These are phyloP conservation scores for Candida anglica DNA, from an alignment of 805 yeast genomes.

Conservation along the genomic window DNA sequence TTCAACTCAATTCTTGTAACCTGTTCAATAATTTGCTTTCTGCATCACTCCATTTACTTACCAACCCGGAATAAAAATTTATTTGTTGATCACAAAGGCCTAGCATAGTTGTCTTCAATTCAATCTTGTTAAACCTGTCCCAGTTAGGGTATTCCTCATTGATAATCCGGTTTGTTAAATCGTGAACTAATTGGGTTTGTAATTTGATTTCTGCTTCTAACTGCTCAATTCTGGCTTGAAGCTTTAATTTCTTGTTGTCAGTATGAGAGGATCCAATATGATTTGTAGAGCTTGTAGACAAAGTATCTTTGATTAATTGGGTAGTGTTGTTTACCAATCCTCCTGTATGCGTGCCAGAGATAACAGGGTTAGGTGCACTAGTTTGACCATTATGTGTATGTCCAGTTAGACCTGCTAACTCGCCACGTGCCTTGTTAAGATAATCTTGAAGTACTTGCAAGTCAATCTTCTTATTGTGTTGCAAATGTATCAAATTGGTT, in stretches of 20 bases:
- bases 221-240: constrained; percentile 38
- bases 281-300: constrained; percentile 44
- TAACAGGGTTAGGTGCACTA: constrained; percentile 32
- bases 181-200: constrained; percentile 43
- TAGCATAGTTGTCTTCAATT: constrained; percentile 66
- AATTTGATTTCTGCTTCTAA: constrained; percentile 42
- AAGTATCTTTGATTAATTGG: constrained; percentile 45
- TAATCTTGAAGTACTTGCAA: constrained; percentile 83
- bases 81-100: constrained; percentile 76
- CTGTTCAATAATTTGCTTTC: constrained; percentile 31
- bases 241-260: constrained; percentile 40
- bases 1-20: constrained; percentile 17
- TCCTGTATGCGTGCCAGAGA: constrained; percentile 14
- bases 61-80: constrained; percentile 62
- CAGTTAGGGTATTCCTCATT: constrained; percentile 58
- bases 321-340: constrained; percentile 41
- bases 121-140: constrained; percentile 75
- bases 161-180: constrained; percentile 43
- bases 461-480: constrained; percentile 89
- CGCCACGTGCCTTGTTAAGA: constrained; percentile 64
- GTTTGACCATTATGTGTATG: constrained; percentile 5
- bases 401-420: constrained; percentile 39
- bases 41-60: constrained; percentile 66
- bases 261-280: constrained; percentile 38
- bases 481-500: constrained; percentile 64